phyloP scores from a whole-genome alignment of 352 stramenopile species.

The Phytophthora boehmeriae region DNA sequence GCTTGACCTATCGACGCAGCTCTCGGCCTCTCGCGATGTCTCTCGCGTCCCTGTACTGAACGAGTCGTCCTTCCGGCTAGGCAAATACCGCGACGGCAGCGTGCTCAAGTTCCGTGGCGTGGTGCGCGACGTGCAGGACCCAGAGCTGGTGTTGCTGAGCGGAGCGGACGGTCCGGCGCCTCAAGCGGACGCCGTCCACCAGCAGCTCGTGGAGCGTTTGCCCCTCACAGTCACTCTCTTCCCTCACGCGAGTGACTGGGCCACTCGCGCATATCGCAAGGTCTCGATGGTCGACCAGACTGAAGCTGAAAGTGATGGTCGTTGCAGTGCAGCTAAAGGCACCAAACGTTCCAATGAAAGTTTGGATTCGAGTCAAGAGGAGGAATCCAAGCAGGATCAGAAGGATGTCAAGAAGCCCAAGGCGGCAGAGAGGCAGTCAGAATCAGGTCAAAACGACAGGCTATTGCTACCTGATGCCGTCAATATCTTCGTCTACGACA shows the following conservation, averaged over 20 bases:
- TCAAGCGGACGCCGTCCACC: constrained; percentile 14
- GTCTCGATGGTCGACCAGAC: not conserved
- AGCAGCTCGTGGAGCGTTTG: constrained; percentile 63
- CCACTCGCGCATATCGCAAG: constrained; percentile 33
- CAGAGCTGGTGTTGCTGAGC: constrained; percentile 63
- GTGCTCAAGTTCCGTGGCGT: constrained; percentile 73
- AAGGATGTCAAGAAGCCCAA: constrained; percentile 55
- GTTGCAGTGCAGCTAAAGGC: constrained; percentile 28
- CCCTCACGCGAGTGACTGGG: constrained; percentile 65
- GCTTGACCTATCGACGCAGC: constrained; percentile 17
- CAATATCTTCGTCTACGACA: constrained; percentile 78
- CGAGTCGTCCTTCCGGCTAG: constrained; percentile 45
- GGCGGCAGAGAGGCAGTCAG: constrained; percentile 1
- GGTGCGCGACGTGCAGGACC: constrained; percentile 75
- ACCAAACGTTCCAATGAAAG: constrained; percentile 54
- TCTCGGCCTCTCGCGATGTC: constrained; percentile 14
- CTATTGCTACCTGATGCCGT: constrained; percentile 45
- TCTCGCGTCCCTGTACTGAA: constrained; percentile 47
- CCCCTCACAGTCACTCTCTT: constrained; percentile 67
- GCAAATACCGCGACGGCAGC: constrained; percentile 58
- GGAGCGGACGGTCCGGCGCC: no score
- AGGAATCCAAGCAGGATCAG: not conserved
- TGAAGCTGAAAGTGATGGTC: constrained; percentile 9
- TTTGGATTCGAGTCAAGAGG: constrained; percentile 10
- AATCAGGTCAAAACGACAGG: constrained; percentile 1